Percentiles rank a stretch among this genome's conserved stretches.
Evolutionary conservation across 192 early-diverging fungal species (phyloP).

Genomic region (Gonapodya sp.): DNA sequence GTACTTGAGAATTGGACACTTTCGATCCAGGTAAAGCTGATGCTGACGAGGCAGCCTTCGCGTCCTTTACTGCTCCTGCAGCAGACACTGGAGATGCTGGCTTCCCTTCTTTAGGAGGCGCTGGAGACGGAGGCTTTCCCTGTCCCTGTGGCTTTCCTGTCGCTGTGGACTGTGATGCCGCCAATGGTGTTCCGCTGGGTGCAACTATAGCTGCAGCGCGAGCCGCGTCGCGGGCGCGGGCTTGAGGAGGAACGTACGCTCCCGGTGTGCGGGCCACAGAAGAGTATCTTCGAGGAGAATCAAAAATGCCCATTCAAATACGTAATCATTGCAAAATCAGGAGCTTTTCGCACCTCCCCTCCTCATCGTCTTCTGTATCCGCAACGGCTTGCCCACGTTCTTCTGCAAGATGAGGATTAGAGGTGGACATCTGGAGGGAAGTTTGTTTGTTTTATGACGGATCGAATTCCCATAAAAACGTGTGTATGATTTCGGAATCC

Average conservation of each 20-base stretch:
- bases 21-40: neutral
- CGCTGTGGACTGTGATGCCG: too few species aligned
- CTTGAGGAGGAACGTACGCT: conserved; percentile 80
- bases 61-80: conserved; percentile 2
- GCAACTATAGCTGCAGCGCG: conserved; percentile 22
- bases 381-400: conserved; percentile 62
- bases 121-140: neutral
- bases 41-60: neutral
- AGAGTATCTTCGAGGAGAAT: conserved; percentile 13
- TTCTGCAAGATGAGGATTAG: conserved; percentile 81
- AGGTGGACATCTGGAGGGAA: conserved; percentile 40
- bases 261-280: conserved; percentile 39
- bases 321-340: conserved; percentile 49
- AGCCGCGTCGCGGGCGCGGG: conserved; percentile 46
- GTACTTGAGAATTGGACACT: neutral
- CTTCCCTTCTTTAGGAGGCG: neutral
- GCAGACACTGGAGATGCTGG: neutral
- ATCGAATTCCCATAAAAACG: too few species aligned
- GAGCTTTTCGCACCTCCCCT: conserved; percentile 70
- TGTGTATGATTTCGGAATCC: too few species aligned
- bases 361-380: conserved; percentile 68
- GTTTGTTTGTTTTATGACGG: too few species aligned
- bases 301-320: neutral
- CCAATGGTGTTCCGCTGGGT: too few species aligned
- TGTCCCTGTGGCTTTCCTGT: too few species aligned